A percentile compares a stretch with the other conserved stretches of the same genome.
Conservation (phyloP, 495 filamentous ascomycete genomes). For the Trichodelitschia bisporula region DNA sequence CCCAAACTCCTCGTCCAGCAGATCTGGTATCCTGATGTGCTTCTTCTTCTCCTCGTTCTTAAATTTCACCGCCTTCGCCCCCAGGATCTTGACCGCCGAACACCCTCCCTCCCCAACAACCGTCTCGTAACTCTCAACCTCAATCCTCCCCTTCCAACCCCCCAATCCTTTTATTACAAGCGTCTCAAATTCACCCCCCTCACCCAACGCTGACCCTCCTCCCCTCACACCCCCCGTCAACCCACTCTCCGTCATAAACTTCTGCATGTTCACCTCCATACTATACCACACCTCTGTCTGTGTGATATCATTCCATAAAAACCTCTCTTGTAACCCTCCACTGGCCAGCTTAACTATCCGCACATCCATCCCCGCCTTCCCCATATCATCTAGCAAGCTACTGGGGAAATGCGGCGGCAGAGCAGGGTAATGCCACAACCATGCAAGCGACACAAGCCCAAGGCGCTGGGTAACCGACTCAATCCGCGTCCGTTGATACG, state of each 20-base stretch:
- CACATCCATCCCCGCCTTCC: conserved; percentile 45
- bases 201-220: conserved; percentile 53
- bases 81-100: conserved; percentile 31
- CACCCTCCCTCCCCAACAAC: conserved; percentile 46
- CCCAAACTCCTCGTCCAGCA: conserved; percentile 24
- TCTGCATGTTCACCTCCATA: too few relatives aligned
- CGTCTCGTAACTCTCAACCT: conserved; percentile 28
- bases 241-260: conserved; percentile 24
- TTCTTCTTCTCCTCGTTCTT: too few relatives aligned
- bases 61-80: conserved; percentile 33
- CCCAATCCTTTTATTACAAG: conserved; percentile 59
- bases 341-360: conserved; percentile 87
- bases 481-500: conserved; percentile 83
- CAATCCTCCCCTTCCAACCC: conserved; percentile 48
- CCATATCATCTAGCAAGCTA: conserved; percentile 60
- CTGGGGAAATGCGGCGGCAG: conserved; percentile 26
- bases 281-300: too few relatives aligned
- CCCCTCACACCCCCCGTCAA: conserved; percentile 37
- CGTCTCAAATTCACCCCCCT: conserved; percentile 94
- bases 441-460: conserved; percentile 55
- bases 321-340: conserved; percentile 57
- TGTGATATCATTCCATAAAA: conserved; percentile 63
- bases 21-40: conserved; percentile 21
- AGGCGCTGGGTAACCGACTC: conserved; percentile 67
- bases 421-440: conserved; percentile 74